phyloP scores from a whole-genome alignment of 2,329 filamentous ascomycete genomes.

The Nemania bipapillata region DNA sequence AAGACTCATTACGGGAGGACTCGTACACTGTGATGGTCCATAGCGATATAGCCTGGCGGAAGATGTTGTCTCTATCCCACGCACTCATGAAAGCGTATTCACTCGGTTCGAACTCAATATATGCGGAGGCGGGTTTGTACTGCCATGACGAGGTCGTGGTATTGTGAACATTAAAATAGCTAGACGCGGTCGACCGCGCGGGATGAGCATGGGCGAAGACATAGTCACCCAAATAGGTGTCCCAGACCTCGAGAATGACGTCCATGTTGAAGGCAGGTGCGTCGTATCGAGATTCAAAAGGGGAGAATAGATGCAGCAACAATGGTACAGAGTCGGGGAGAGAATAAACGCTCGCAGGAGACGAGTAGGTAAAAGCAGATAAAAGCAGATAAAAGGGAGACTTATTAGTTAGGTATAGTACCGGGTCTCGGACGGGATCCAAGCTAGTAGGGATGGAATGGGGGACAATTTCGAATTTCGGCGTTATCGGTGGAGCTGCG shows the following conservation, averaged over 20 bases:
- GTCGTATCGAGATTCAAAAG: constrained; percentile 16
- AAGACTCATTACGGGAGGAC: not conserved
- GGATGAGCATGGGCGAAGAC: constrained; percentile 80
- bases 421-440: not conserved
- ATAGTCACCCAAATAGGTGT: constrained; percentile 83
- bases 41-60: constrained; percentile 77
- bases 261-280: too few relatives aligned
- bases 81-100: constrained; percentile 82
- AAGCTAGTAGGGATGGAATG: constrained; percentile 3
- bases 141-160: constrained; percentile 68
- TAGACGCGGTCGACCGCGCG: constrained; percentile 58
- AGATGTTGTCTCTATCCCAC: constrained; percentile 80
- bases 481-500: constrained; percentile 24
- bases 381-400: constrained; percentile 8
- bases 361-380: not conserved
- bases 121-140: constrained; percentile 78
- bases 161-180: constrained; percentile 60
- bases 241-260: constrained; percentile 85
- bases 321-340: not conserved
- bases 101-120: constrained; percentile 75
- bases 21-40: constrained; percentile 87
- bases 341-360: not conserved
- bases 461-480: constrained; percentile 23
- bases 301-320: constrained; percentile 13
- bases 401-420: not conserved